A percentile compares a stretch with the other conserved stretches of the same genome.
Evolutionary conservation across 2,329 filamentous ascomycete genomes (phyloP).

Genomic region (Akanthomyces dipterigenus): DNA sequence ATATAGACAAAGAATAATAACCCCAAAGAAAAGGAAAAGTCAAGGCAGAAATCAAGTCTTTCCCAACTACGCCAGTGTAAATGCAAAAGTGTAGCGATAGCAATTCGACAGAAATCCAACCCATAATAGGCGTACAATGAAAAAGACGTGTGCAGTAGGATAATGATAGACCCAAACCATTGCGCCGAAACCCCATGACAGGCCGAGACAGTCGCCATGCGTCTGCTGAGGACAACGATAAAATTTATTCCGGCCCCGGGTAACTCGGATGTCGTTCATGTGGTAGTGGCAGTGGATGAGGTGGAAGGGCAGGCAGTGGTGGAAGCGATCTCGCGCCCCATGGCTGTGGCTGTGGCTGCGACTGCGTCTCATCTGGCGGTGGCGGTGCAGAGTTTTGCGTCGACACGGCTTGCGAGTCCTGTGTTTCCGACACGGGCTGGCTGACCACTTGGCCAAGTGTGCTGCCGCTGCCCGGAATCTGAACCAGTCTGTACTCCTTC

Average conservation of each 20-base stretch:
- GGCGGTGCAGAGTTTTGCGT: not conserved
- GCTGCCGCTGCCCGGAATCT: constrained; percentile 15
- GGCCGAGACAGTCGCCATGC: not conserved
- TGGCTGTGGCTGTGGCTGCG: not conserved
- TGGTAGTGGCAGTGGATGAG: not conserved
- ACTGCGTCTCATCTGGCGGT: not conserved
- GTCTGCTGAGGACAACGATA: not conserved
- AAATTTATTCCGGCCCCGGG: not conserved
- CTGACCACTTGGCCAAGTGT: constrained; percentile 8
- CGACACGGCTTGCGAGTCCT: constrained; percentile 12
- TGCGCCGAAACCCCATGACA: not conserved
- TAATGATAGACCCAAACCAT: not conserved
- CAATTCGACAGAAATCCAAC: not conserved
- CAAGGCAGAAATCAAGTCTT: not conserved
- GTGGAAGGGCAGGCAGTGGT: not conserved
- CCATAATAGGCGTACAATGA: not conserved
- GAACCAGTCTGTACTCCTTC: not conserved
- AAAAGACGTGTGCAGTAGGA: not conserved
- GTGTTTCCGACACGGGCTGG: constrained; percentile 22
- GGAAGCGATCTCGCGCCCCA: not conserved
- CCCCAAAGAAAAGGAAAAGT: not conserved
- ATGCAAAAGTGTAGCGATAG: not conserved
- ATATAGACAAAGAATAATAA: not conserved
- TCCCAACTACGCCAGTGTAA: constrained; percentile 2
- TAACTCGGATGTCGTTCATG: not conserved